Evolutionary conservation across 2,329 filamentous ascomycete genomes (phyloP), one percentile per base, ranked within the genome.

Genomic region (Xylariomycetidae sp.): DNA sequence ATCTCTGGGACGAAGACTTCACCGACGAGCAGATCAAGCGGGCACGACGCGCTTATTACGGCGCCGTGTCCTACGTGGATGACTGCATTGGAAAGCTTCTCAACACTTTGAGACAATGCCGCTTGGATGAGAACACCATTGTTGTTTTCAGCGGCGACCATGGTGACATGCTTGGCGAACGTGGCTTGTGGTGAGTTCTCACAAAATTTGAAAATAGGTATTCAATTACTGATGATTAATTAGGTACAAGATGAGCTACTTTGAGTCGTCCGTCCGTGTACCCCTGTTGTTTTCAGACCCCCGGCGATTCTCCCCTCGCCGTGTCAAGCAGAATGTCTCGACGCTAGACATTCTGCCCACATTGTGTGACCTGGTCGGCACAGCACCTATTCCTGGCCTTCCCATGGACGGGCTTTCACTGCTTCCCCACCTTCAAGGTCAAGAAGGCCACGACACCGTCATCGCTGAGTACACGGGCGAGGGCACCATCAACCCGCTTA

Each of bases 381-480:
- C 78, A 27, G 77, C 82, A 50, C 70, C 87, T 1, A 69, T 82
- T 14, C 69, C 75, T 0, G 74, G 73, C 13, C 69, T 95, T n/a
- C 87, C 88, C 2, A 83, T 96, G 66, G 89, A 96, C 50, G 89
- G 89, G 22, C 69, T 79, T 19, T 92, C 85, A 25, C 71, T 96
- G 47, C 63, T 89, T 40, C 86, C 86, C n/a, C 83, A 90, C 53
- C 70, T 94, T 20, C 67, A 81, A 49, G 78, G 77, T 31, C 63
- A 63, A 15, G 61, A 75, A n/a, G 80, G 77, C 25, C 81, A 83
- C 40, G 88, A 96, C 58, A 92, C 85, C 9, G 88, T 92, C n/a
- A 84, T 90, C 50, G 88, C 88, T 40, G 89, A 96, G 65, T 96
- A 96, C 66, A 94, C 90, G 54, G 89, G 88, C 31, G 89, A 96